Evolutionary conservation across 2,329 filamentous ascomycete genomes (phyloP).

Genomic region (Stromatinia cepivora): DNA sequence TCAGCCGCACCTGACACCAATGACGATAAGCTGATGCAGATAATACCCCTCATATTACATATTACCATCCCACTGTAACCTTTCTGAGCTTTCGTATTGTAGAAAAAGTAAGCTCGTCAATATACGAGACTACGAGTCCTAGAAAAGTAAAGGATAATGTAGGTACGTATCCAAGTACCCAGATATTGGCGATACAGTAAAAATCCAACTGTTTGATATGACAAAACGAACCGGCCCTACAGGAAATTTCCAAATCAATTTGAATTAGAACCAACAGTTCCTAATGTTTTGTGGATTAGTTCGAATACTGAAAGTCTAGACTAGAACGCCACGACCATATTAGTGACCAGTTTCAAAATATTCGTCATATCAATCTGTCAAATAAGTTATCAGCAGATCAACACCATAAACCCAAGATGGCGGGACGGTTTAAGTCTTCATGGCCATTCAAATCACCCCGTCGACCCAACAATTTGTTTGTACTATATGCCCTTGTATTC

Average conservation of each 20-base stretch:
- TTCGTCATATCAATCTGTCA: constrained; percentile 1
- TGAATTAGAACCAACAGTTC: neutral
- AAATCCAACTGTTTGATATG: neutral
- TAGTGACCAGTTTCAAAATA: neutral
- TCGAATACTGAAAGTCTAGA: neutral
- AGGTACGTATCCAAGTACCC: neutral
- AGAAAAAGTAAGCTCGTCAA: neutral
- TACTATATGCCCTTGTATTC: neutral
- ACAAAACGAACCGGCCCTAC: neutral
- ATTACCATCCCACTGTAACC: neutral
- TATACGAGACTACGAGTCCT: neutral
- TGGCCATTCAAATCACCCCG: neutral
- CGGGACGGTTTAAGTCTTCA: neutral
- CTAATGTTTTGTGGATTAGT: neutral
- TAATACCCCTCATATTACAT: constrained; percentile 8
- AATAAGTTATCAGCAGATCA: neutral
- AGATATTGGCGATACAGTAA: neutral
- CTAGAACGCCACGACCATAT: neutral
- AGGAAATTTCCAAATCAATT: neutral
- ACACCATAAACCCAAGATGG: neutral
- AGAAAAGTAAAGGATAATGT: neutral
- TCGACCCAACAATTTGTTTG: constrained; percentile 5
- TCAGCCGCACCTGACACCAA: constrained; percentile 15
- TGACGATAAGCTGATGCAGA: constrained; percentile 1
- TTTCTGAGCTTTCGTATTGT: constrained; percentile 10